Conservation (phyloP, 345 rosid genomes). For the Mangifera indica region DNA sequence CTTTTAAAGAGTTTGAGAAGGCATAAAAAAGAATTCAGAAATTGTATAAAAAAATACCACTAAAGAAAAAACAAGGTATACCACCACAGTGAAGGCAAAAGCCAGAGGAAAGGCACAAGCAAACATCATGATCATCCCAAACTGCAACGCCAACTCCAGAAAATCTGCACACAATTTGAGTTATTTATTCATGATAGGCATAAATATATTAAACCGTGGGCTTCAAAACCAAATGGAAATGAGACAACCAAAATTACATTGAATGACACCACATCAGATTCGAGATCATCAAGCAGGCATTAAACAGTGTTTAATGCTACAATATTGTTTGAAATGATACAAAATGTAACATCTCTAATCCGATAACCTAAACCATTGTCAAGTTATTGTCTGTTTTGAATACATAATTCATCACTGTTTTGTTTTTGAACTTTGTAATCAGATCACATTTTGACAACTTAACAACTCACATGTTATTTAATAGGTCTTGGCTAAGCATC, state of each 20-base stretch:
- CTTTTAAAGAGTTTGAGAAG: conserved; percentile 3
- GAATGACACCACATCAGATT: neutral
- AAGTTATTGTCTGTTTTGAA: too few relatives aligned
- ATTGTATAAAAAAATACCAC: conserved; percentile 8
- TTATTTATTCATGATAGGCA: conserved; percentile 5
- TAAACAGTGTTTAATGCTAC: neutral
- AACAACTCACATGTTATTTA: too few relatives aligned
- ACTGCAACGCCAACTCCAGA: conserved; percentile 82
- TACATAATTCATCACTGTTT: too few relatives aligned
- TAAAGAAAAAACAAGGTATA: conserved; percentile 21
- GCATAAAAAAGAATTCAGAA: conserved; percentile 3
- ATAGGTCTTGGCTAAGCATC: too few relatives aligned
- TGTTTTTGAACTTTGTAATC: too few relatives aligned
- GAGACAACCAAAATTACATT: neutral
- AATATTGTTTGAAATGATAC: neutral
- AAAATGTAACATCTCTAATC: too few relatives aligned
- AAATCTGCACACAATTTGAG: conserved; percentile 47
- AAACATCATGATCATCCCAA: conserved; percentile 98
- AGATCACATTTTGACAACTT: too few relatives aligned
- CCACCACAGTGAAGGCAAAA: conserved; percentile 73
- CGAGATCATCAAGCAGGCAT: neutral
- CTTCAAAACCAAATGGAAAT: neutral
- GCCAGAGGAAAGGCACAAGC: conserved; percentile 95
- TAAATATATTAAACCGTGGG: neutral
- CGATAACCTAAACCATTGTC: too few relatives aligned